These are phyloP conservation scores for Penicillium sp. DNA, from an alignment of 2,329 filamentous ascomycete species.

Conservation along the genomic window DNA sequence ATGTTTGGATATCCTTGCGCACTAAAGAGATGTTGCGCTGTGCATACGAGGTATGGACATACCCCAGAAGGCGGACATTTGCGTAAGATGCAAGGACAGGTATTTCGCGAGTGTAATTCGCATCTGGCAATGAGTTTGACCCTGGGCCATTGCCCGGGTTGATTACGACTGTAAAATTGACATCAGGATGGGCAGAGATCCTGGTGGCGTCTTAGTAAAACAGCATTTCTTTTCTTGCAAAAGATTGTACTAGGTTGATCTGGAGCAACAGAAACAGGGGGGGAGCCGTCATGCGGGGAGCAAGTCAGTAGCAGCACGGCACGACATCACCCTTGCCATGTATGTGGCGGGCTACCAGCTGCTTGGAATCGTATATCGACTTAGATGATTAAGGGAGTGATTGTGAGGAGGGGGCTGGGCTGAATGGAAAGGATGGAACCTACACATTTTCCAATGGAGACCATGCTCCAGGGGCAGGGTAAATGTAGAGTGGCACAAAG, in stretches of 20 bases:
- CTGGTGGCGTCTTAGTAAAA: conserved; percentile 33
- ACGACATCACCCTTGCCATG: conserved; percentile 12
- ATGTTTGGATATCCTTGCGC: conserved; percentile 47
- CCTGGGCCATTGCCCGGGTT: conserved; percentile 54
- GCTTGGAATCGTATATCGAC: conserved; percentile 10
- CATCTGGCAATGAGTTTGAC: conserved; percentile 43
- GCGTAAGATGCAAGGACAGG: conserved; percentile 42
- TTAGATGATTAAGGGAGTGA: conserved; percentile 3
- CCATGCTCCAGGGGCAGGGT: conserved; percentile 51
- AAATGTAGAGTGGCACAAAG: conserved; percentile 53
- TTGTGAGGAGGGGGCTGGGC: conserved; percentile 9
- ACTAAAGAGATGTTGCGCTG: conserved; percentile 44
- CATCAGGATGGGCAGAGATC: conserved; percentile 39
- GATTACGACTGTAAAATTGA: conserved; percentile 54
- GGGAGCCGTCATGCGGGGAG: background rate
- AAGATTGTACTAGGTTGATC: conserved; percentile 12
- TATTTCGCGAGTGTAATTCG: conserved; percentile 47
- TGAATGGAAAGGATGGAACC: conserved; percentile 23
- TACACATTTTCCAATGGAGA: conserved; percentile 49
- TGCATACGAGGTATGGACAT: conserved; percentile 54
- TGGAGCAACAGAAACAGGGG: conserved; percentile 5
- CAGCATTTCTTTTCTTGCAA: background rate
- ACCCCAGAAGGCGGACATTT: conserved; percentile 54
- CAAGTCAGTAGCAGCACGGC: conserved; percentile 8
- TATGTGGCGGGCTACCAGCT: conserved; percentile 12